These are phyloP conservation scores for Epichloe coenophiala DNA, from an alignment of 2,329 filamentous ascomycete genomes.

Conservation along the genomic window DNA sequence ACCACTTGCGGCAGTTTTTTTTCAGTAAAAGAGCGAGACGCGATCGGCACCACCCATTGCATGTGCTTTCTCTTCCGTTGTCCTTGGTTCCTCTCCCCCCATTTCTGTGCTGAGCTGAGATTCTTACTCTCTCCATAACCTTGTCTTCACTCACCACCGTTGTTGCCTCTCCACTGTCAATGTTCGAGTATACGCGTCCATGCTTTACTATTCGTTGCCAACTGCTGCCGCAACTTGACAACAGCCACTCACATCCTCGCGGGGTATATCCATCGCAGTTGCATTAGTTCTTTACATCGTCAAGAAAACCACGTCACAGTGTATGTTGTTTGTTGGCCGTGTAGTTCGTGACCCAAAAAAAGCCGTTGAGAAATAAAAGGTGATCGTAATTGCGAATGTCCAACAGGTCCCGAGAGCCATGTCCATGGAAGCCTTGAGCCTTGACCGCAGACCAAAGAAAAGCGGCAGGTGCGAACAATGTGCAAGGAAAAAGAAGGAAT, in stretches of 20 bases:
- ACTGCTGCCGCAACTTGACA: conserved; percentile 8
- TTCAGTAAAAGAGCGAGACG: conserved; percentile 4
- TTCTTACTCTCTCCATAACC: conserved; percentile 6
- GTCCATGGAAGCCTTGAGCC: not conserved
- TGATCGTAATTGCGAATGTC: conserved; percentile 12
- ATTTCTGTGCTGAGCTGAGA: not conserved
- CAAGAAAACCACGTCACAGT: conserved; percentile 23
- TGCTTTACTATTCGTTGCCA: conserved; percentile 2
- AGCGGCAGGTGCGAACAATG: not conserved
- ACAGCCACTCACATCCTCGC: conserved; percentile 23
- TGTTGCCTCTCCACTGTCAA: conserved; percentile 19
- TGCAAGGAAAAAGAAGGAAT: not conserved
- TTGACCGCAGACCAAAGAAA: not conserved
- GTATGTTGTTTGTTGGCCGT: conserved; percentile 16
- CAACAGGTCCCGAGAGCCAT: not conserved
- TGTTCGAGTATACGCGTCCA: conserved; percentile 3
- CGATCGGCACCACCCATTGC: not conserved
- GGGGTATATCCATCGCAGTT: conserved; percentile 30
- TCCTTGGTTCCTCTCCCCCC: conserved; percentile 3
- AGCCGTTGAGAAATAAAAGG: conserved; percentile 12
- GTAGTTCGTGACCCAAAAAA: conserved; percentile 20
- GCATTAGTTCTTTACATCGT: conserved; percentile 21
- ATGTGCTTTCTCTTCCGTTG: conserved; percentile 2
- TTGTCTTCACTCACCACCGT: conserved; percentile 13
- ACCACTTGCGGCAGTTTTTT: conserved; percentile 9